Percentiles rank a stretch among this genome's conserved stretches.
Conservation (phyloP, 768 basidiomycete species). For the Epithele typhae region DNA sequence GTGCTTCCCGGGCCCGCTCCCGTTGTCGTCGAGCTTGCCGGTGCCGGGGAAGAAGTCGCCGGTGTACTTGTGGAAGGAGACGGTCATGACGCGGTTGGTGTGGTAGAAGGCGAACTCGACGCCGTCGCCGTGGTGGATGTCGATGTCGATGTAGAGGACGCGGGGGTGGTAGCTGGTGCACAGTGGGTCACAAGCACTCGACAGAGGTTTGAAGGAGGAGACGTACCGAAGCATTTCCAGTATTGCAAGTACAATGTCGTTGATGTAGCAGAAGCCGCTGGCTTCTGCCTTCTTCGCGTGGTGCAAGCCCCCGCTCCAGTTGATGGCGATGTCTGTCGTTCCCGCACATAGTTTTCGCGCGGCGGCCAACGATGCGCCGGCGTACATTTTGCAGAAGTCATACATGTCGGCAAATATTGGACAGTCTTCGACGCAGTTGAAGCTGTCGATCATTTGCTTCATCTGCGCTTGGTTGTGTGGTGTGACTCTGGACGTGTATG, state of each 20-base stretch:
- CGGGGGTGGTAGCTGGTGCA: slow-evolving; percentile 76
- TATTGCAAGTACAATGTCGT: slow-evolving; percentile 94
- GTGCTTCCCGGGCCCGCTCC: slow-evolving; percentile 83
- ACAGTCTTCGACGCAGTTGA: slow-evolving; percentile 97
- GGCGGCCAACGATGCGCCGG: slow-evolving; percentile 88
- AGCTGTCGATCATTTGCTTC: slow-evolving; percentile 74
- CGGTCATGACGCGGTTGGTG: slow-evolving; percentile 96
- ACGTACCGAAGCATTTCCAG: slow-evolving; percentile 68
- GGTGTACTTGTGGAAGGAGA: slow-evolving; percentile 98
- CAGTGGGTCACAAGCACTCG: not conserved
- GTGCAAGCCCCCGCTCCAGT: slow-evolving; percentile 98
- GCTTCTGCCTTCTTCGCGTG: slow-evolving; percentile 98
- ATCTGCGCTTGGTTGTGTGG: slow-evolving; percentile 66
- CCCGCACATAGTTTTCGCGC: slow-evolving; percentile 84
- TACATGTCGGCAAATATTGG: slow-evolving; percentile 95
- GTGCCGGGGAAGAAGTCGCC: slow-evolving; percentile 99
- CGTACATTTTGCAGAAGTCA: slow-evolving; percentile 91
- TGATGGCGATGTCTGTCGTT: slow-evolving; percentile 92
- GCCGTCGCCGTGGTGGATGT: slow-evolving; percentile 98
- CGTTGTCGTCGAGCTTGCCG: slow-evolving; percentile 92
- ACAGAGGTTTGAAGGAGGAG: not conserved
- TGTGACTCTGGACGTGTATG: slow-evolving; percentile 56
- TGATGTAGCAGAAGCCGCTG: slow-evolving; percentile 97
- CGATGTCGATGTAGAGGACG: slow-evolving; percentile 97
- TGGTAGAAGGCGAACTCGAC: slow-evolving; percentile 98